These are phyloP conservation scores for Bryum argenteum DNA, from an alignment of 225 moss, liverwort and hornwort species.

Conservation along the genomic window DNA sequence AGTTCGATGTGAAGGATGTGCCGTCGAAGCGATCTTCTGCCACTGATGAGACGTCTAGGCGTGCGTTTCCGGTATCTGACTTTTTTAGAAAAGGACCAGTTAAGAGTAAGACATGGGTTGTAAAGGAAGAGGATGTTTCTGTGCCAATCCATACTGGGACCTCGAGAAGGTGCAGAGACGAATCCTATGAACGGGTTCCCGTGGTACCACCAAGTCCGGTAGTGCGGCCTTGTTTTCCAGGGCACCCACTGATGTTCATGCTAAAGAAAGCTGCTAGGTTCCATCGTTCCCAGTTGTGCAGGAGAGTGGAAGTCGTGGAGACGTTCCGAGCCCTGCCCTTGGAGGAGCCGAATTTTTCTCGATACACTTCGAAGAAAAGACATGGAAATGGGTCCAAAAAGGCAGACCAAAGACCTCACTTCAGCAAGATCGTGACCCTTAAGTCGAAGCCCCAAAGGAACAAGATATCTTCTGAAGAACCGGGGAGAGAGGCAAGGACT, in stretches of 20 bases:
- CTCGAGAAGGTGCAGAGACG: constrained; percentile 25
- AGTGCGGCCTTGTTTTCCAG: constrained; percentile 46
- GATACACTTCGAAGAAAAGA: constrained; percentile 19
- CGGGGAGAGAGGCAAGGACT: constrained; percentile 31
- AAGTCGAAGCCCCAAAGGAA: constrained; percentile 34
- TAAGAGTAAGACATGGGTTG: constrained; percentile 48
- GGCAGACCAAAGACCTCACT: constrained; percentile 25
- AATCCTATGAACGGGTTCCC: constrained; percentile 19
- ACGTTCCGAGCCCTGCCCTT: constrained; percentile 25
- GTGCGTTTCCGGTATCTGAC: constrained; percentile 29
- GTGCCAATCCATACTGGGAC: constrained; percentile 15
- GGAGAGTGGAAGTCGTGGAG: constrained; percentile 52
- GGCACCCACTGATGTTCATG: constrained; percentile 48
- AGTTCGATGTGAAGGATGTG: constrained; percentile 24
- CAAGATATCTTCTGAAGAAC: constrained; percentile 23
- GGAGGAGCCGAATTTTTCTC: constrained; percentile 35
- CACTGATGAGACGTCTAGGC: constrained; percentile 21
- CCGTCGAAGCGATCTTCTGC: constrained; percentile 24
- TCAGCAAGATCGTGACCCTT: constrained; percentile 23
- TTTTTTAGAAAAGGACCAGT: constrained; percentile 34
- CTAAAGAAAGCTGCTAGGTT: constrained; percentile 50
- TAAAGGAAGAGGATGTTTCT: constrained; percentile 40
- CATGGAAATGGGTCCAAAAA: constrained; percentile 23
- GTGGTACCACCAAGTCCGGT: constrained; percentile 29
- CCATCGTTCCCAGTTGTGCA: constrained; percentile 51